A percentile compares a stretch with the other conserved stretches of the same genome.
These are phyloP conservation scores for Scheffersomyces amazonensis DNA, from an alignment of 805 yeast species.

Conservation along the genomic window DNA sequence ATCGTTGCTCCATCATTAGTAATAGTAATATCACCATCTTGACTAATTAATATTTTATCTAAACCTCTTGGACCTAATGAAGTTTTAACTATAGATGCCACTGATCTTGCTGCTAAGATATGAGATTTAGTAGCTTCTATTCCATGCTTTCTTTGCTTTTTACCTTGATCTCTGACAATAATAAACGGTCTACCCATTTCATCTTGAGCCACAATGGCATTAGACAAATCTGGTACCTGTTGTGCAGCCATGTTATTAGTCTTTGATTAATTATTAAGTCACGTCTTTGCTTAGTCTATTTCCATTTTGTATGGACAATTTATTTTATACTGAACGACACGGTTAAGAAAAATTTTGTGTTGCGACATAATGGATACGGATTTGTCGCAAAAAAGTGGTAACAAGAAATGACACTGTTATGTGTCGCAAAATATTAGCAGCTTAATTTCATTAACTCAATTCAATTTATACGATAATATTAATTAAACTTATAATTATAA, in stretches of 20 bases:
- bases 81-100: conserved; percentile 86
- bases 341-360: conserved; percentile 69
- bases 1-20: conserved; percentile 99
- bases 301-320: conserved; percentile 22
- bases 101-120: conserved; percentile 91
- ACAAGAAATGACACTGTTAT: too few species aligned
- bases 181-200: conserved; percentile 99
- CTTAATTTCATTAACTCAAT: too few species aligned
- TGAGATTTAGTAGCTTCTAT: conserved; percentile 65
- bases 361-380: too few species aligned
- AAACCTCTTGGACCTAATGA: conserved; percentile 98
- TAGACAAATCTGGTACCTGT: conserved; percentile 87
- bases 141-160: conserved; percentile 66
- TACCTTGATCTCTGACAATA: conserved; percentile 82
- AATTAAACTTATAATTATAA: too few species aligned
- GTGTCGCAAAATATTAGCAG: too few species aligned
- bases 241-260: conserved; percentile 12
- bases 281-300: background rate
- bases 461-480: too few species aligned
- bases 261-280: background rate
- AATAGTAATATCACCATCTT: conserved; percentile 96
- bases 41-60: conserved; percentile 91
- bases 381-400: too few species aligned
- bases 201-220: conserved; percentile 98
- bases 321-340: conserved; percentile 38